Evolutionary conservation across 2,329 filamentous ascomycete genomes (phyloP), one percentile per base, ranked within the genome.

Genomic region (Diaporthe humulicola): DNA sequence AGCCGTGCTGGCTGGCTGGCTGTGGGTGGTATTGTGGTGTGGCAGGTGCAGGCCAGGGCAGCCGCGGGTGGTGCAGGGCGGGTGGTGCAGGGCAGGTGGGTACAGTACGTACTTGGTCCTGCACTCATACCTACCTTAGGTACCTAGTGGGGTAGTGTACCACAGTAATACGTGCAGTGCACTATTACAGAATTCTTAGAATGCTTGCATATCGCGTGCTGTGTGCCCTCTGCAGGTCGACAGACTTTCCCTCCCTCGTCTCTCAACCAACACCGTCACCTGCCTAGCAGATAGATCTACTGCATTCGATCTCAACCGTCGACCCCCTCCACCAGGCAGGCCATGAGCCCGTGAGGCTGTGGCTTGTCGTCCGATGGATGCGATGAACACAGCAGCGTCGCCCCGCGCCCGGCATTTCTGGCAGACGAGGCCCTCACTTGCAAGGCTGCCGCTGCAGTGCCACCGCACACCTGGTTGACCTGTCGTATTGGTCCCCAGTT

Each of bases 371-470:
- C 64, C 38, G 64, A 69, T 69, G 48, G 25, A 69, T 69, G 64
- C 64, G 64, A 69, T 40, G 64, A 54, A 45, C 64, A 54, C 33
- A 54, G 33, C 64, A 54, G n/a, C 45, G 19, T 28, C 33, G 48
- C n/a, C 64, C 64, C 33, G n/a, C 54, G 60, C 6, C 64, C 64
- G 33, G 64, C 48, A 54, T 28, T 67, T 52, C 64, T 33, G 36
- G 17, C 19, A 67, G 42, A 36, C 61, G 42, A 67, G 30, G 61
- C 28, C 61, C 42, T 67, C 61, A 30, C 42, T 52, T 67, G 61
- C 61, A 52, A 52, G 42, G 61, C 61, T 50, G 42, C 61, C 61
- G 61, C 45, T 67, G 61, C 61, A 50, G 61, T 67, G 61, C 42
- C 61, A 67, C 61, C 61, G 28, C 42, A 50, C 61, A n/a, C 61